phyloP scores from a whole-genome alignment of 1,284 basidiomycete genomes.

The Moesziomyces sp. region DNA sequence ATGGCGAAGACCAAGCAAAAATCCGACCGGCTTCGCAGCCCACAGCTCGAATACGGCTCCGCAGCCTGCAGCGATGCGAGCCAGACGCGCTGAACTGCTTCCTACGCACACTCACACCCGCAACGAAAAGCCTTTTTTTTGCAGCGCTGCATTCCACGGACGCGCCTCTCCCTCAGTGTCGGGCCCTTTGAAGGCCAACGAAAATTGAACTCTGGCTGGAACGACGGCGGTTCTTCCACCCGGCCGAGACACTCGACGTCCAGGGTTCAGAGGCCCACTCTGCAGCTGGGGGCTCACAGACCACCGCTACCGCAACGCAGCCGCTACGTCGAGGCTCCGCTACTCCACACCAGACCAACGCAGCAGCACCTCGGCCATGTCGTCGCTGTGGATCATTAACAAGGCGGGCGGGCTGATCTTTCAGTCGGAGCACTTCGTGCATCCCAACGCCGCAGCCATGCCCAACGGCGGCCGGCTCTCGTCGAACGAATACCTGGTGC shows the following conservation, averaged over 20 bases:
- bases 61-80: neutral
- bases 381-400: slow-evolving; percentile 89
- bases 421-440: slow-evolving; percentile 78
- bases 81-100: too few relatives aligned
- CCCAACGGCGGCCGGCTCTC: slow-evolving; percentile 68
- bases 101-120: neutral
- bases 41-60: neutral
- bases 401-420: slow-evolving; percentile 98
- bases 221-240: slow-evolving; percentile 22
- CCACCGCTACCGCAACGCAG: neutral
- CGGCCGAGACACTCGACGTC: slow-evolving; percentile 19
- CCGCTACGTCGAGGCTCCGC: too few relatives aligned
- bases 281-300: slow-evolving; percentile 3
- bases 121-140: neutral
- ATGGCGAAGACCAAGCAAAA: neutral
- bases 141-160: too few relatives aligned
- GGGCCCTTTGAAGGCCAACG: neutral
- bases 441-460: slow-evolving; percentile 39
- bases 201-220: neutral
- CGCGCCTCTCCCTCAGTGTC: neutral
- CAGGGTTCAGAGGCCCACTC: slow-evolving; percentile 15
- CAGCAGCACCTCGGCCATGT: slow-evolving; percentile 34
- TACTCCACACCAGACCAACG: too few relatives aligned
- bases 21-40: neutral
- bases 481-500: slow-evolving; percentile 97